Percentiles rank a stretch among this genome's conserved stretches.
These are phyloP conservation scores for Quercus tomentella DNA, from an alignment of 331 rosid genomes.

Conservation along the genomic window DNA sequence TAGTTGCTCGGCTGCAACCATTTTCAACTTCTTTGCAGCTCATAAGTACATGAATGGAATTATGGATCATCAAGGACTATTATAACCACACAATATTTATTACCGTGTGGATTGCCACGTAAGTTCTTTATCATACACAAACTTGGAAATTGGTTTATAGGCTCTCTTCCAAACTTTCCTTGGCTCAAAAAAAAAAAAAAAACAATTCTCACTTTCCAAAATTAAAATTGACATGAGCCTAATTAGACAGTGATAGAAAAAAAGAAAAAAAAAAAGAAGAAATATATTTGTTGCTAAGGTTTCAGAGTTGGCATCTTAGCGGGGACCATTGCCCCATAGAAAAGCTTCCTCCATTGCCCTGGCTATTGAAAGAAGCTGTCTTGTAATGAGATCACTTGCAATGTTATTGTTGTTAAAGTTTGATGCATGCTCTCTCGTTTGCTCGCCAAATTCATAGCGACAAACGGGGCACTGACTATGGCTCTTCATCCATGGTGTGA, in stretches of 20 bases:
- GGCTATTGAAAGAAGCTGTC: conserved; percentile 40
- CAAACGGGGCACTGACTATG: conserved; percentile 74
- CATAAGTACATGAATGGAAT: too few relatives aligned
- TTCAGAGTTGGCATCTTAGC: background rate
- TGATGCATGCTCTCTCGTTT: conserved; percentile 13
- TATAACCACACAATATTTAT: too few relatives aligned
- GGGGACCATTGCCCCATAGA: conserved; percentile 1
- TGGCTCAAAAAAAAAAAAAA: background rate
- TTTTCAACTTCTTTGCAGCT: too few relatives aligned
- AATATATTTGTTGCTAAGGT: background rate
- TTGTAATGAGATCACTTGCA: conserved; percentile 11
- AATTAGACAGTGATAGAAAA: background rate
- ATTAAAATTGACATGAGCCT: background rate
- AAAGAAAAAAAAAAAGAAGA: background rate
- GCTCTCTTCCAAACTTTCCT: background rate
- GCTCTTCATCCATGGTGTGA: conserved; percentile 72
- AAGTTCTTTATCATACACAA: too few relatives aligned
- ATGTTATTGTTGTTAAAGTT: conserved; percentile 11
- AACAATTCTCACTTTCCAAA: background rate
- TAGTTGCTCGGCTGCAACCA: too few relatives aligned
- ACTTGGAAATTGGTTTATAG: too few relatives aligned
- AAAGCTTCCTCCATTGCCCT: conserved; percentile 50
- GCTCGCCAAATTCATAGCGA: conserved; percentile 47
- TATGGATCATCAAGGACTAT: too few relatives aligned
- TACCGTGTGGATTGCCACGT: too few relatives aligned